Evolutionary conservation across 2,329 filamentous ascomycete genomes (phyloP), one percentile per base, ranked within the genome.

Genomic region (Colletotrichum simmondsii): DNA sequence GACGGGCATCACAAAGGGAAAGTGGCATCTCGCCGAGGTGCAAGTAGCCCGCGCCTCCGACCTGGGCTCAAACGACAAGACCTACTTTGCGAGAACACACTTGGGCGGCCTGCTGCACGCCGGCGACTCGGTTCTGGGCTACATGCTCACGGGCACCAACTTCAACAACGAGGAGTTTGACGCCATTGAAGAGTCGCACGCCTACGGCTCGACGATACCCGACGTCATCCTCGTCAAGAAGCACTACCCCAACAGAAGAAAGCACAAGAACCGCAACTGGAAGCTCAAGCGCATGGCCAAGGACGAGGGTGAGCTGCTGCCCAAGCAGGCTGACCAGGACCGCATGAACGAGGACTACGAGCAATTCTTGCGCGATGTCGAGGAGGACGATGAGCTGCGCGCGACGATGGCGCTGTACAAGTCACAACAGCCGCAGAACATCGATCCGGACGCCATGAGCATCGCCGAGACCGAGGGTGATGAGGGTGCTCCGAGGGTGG

Each of bases 181-280:
- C 77, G 93, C 92, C 66, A 89, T 98, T 42, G 95, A 98, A 82
- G 84, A 89, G 63, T 95, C 92, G 65, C 91, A 91, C 81, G 91
- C 92, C 63, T 96, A 97, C 83, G 87, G 90, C 3, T 92, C 92
- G 3, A 91, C 89, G 4, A 94, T 99, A 68, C 97, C 97, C 0
- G 97, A 99, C 79, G 97, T 98, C 0, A 85, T 99, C 7, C 89
- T 99, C 4, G 95, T 99, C 82, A 98, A 97, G 95, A 99, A 99
- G 84, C 92, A 94, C 88, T 99, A 97, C 85, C 91, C 93, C 73
- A 91, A 94, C 77, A 93, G 93, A 84, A 92, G 93, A 87, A 97
- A 96, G 90, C 89, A 91, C 81, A 92, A 92, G 87, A 89, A 88
- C 83, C 92, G 97, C 77, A 94, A 94, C 87, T 99, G 97, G 97